phyloP scores from a whole-genome alignment of 495 filamentous ascomycete species.

The Lasiosphaeria hispida region DNA sequence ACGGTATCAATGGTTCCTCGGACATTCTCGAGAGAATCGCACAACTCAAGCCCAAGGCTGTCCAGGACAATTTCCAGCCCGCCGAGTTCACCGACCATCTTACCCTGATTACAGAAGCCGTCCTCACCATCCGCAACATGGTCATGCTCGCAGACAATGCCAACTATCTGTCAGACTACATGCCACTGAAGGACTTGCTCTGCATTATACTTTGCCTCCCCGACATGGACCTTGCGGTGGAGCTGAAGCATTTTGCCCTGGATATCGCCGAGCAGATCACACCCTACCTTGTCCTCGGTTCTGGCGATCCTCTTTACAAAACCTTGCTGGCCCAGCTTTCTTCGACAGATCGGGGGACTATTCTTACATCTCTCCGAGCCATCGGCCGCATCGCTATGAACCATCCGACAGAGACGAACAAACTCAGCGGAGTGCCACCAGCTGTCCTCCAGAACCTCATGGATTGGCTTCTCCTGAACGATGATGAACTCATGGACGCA shows the following conservation, averaged over 20 bases:
- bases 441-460: conserved; percentile 65
- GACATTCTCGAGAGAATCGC: conserved; percentile 69
- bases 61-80: conserved; percentile 71
- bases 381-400: conserved; percentile 86
- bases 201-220: conserved; percentile 79
- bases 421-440: conserved; percentile 67
- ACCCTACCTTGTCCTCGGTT: conserved; percentile 68
- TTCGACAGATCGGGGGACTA: conserved; percentile 77
- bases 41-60: conserved; percentile 48
- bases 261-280: conserved; percentile 93
- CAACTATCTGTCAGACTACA: conserved; percentile 68
- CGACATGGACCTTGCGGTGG: conserved; percentile 66
- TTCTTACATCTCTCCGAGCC: conserved; percentile 78
- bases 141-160: conserved; percentile 87
- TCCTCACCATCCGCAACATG: conserved; percentile 89
- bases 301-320: conserved; percentile 74
- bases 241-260: conserved; percentile 86
- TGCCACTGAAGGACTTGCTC: conserved; percentile 73
- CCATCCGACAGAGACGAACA: conserved; percentile 67
- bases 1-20: conserved; percentile 73
- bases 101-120: conserved; percentile 78
- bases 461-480: conserved; percentile 80
- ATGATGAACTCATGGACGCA: conserved; percentile 83
- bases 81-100: conserved; percentile 68
- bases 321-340: conserved; percentile 68